These are phyloP conservation scores for Hypoxylon fragiforme DNA, from an alignment of 495 filamentous ascomycete genomes.

Conservation along the genomic window DNA sequence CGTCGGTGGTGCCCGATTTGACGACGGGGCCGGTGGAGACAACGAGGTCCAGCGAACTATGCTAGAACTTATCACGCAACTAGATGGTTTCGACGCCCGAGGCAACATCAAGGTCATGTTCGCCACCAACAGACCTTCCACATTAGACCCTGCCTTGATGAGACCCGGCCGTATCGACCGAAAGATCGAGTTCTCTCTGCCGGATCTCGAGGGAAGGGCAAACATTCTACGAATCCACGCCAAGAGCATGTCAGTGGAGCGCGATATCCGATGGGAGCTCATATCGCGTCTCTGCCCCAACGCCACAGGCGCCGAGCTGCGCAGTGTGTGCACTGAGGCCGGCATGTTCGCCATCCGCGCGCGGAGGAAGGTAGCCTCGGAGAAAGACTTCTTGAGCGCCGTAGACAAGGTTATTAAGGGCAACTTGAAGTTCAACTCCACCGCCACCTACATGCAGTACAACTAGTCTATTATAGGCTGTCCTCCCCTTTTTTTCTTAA, in stretches of 20 bases:
- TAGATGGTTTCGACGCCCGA: slow-evolving; percentile 95
- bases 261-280: slow-evolving; percentile 97
- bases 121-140: slow-evolving; percentile 95
- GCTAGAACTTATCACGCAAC: slow-evolving; percentile 96
- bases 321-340: slow-evolving; percentile 97
- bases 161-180: slow-evolving; percentile 96
- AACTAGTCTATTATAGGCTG: too few species aligned
- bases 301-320: slow-evolving; percentile 90
- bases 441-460: slow-evolving; percentile 98
- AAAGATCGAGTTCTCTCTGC: slow-evolving; percentile 98
- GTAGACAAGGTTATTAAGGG: slow-evolving; percentile 99
- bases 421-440: slow-evolving; percentile 99
- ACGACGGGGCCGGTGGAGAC: slow-evolving; percentile 96
- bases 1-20: slow-evolving; percentile 96
- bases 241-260: slow-evolving; percentile 99
- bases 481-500: too few species aligned
- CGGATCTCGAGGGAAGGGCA: slow-evolving; percentile 93
- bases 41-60: slow-evolving; percentile 99
- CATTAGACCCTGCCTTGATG: slow-evolving; percentile 94
- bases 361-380: slow-evolving; percentile 93
- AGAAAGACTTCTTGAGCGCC: slow-evolving; percentile 98
- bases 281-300: slow-evolving; percentile 97
- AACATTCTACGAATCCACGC: slow-evolving; percentile 98
- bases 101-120: slow-evolving; percentile 99
- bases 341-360: slow-evolving; percentile 99